Base-by-base conservation (phyloP, 768 basidiomycete genomes). In the Lentinula sp. region DNA sequence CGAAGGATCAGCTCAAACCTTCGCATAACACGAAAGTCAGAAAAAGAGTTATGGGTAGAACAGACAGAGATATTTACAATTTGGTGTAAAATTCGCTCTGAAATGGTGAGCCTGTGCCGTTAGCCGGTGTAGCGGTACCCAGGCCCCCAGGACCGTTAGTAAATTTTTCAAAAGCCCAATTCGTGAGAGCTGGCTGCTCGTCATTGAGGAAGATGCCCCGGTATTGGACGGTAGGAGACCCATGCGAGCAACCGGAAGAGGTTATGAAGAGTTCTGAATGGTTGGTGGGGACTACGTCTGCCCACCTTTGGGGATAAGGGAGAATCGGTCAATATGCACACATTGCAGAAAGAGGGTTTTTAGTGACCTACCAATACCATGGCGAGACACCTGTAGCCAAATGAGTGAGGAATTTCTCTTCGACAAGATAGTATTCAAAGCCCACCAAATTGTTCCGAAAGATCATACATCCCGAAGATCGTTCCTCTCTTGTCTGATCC, bases 121-220 rank as follows among this genome's bases (percentile, higher is more conserved):
- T 86, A 74, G 89, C 87, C 1, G 86, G 84, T 2, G 82, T 80
- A 18, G 78, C 77, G 0, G 80, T 77, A 34, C 76, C 69, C 1
- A 73, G 57, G 0, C 78, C 73, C 5, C 83, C 83, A 4, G 83
- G 83, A 2, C 84, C 84, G 61, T 87, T 86, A 9, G 84, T 85
- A 69, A 86, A 89, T 64, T 84, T 85, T 63, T 84, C 84, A 64
- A 78, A 75, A 13, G 86, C 88, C 89, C 89, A 91, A 65, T 82
- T 84, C 64, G 84, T 83, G 55, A 89, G 68, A 32, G 84, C 83
- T 7, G 89, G 89, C 66, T 88, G 84, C 68, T 91, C 89, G 64
- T 91, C 88, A 67, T 91, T 91, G 63, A 91, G 71, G 75, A 91
- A 87, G 46, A 89, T 81, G 13, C 84, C 88, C 37, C 88, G 81